Evolutionary conservation across 768 basidiomycete genomes (phyloP).

Genomic region (Tricholomella constricta): DNA sequence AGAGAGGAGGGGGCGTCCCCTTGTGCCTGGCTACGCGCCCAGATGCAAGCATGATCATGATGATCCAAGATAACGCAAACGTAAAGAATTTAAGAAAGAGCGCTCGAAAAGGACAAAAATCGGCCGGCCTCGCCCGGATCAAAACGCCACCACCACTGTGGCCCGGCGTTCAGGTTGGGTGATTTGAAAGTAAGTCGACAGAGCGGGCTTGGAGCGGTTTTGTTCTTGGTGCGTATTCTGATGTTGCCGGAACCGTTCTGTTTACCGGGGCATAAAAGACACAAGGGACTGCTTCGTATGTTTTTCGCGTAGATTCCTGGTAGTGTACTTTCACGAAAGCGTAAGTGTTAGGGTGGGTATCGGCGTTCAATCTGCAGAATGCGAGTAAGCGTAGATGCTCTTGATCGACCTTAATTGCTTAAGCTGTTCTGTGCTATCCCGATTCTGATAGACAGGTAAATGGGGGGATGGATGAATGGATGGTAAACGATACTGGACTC

Average conservation of each 20-base stretch:
- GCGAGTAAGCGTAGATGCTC: background rate
- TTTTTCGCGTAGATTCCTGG: background rate
- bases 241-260: background rate
- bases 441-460: background rate
- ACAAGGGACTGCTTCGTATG: background rate
- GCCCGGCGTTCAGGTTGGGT: background rate
- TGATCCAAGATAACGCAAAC: no score
- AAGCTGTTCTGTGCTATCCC: background rate
- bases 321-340: no score
- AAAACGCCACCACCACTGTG: background rate
- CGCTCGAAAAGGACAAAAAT: background rate
- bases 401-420: background rate
- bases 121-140: constrained; percentile 1
- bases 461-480: background rate
- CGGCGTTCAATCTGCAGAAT: background rate
- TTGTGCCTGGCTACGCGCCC: constrained; percentile 6
- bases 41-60: no score
- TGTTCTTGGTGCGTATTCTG: background rate
- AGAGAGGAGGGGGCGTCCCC: no score
- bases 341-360: background rate
- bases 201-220: background rate
- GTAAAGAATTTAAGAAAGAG: no score
- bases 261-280: background rate
- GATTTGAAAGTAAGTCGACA: background rate
- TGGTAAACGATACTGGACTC: no score